Evolutionary conservation across 345 rosid genomes (phyloP), one percentile per base, ranked within the genome.

Genomic region (Lumnitzera racemosa): DNA sequence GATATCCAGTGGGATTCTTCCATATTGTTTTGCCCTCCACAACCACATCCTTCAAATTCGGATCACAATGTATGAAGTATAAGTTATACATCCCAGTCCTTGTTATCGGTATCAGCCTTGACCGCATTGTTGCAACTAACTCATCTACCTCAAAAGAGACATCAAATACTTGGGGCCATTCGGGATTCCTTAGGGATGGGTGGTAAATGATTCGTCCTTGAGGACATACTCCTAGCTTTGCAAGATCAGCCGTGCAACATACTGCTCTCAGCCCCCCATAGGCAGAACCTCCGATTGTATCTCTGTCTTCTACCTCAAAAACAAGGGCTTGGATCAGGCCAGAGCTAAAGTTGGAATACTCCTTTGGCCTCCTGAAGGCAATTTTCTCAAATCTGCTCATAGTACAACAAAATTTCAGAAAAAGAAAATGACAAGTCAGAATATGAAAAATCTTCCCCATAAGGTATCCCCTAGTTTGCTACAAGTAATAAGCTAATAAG

Each of bases 201-300:
- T 83, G 96, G 69, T 80, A 70, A 67, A 94, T 94, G 69, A 90
- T 74, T 52, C 81, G 90, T 43, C 99, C 97, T 53, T 79, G 80
- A 0, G 62, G 49, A 69, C 99, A 94, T 15, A 75, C 92, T 48
- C 97, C 97, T 58, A 90, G 70, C 74, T 88, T 94, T 0, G 97
- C 92, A 47, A 90, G 83, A 83, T 94, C 97, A 27, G 86, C 77
- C 0, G 97, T 88, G 78, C 96, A 94, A 59, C 97, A 88, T 49
- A 94, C 80, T 57, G 99, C 97, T 73, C 95, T 90, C 72, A 88
- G 97, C 49, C 99, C 99, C 9, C 99, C 99, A 73, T 90, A 90
- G 55, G 92, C 99, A 0, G 97, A 94, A 58, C 99, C 97, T 27
- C 99, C 97, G 55, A 94, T 78, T 36, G 78, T 65, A 69, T 86